A percentile compares a stretch with the other conserved stretches of the same genome.
Conservation (phyloP, 163 green algal genomes). For the Chlamydomonas reinhardtii region DNA sequence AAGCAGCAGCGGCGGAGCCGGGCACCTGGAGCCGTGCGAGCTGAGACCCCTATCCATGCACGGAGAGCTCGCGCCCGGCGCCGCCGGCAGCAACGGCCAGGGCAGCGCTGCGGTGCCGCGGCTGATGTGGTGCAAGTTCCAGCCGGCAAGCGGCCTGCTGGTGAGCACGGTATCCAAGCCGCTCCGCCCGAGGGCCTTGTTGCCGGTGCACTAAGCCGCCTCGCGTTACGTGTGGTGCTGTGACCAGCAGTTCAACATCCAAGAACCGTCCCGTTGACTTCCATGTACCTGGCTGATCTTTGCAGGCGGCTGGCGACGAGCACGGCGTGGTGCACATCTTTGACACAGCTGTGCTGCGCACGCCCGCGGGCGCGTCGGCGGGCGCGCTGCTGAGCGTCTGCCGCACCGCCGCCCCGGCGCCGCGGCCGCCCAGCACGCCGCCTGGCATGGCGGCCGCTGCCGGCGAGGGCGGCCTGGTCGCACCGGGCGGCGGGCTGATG, state of each 20-base stretch:
- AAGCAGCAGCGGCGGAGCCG: too few species aligned
- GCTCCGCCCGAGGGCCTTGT: too few species aligned
- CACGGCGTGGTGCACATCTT: constrained; percentile 33
- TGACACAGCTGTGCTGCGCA: constrained; percentile 5
- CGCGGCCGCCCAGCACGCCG: background rate
- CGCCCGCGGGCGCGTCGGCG: background rate
- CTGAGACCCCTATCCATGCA: background rate
- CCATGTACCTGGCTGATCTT: background rate
- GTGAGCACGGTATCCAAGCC: too few species aligned
- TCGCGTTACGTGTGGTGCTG: too few species aligned
- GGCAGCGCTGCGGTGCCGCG: background rate
- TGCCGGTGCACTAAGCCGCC: too few species aligned
- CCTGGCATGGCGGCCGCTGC: background rate
- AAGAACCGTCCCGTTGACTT: too few species aligned
- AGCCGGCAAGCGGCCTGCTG: constrained; percentile 12
- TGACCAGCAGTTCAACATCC: too few species aligned
- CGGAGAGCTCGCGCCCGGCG: too few species aligned
- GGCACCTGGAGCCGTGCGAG: background rate
- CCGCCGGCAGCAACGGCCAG: too few species aligned
- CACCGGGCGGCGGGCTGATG: too few species aligned
- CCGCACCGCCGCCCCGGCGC: background rate
- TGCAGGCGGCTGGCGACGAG: constrained; percentile 26
- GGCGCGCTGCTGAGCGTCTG: background rate
- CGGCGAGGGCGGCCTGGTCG: too few species aligned
- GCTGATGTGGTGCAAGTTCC: constrained; percentile 39